These are phyloP conservation scores for Graphilbum fragrans DNA, from an alignment of 2,329 filamentous ascomycete genomes.

Conservation along the genomic window DNA sequence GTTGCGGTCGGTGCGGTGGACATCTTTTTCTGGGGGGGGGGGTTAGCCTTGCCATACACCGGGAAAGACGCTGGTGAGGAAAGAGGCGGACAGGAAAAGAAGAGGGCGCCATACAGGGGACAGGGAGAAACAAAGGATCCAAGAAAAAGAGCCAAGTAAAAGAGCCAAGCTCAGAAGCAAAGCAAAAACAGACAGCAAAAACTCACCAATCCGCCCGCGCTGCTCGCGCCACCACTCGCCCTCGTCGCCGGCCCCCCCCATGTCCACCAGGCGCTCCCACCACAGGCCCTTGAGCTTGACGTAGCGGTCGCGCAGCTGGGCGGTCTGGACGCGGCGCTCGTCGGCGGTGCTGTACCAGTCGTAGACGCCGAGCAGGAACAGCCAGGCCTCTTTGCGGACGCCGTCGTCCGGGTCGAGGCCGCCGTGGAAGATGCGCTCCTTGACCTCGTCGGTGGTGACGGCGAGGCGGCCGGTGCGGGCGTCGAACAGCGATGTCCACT, in stretches of 20 bases:
- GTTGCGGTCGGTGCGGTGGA: conserved; percentile 89
- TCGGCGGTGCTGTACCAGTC: conserved; percentile 85
- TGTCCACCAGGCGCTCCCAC: conserved; percentile 89
- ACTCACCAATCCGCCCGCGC: conserved; percentile 84
- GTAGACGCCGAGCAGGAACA: conserved; percentile 83
- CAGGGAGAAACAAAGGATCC: neutral
- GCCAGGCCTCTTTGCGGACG: conserved; percentile 91
- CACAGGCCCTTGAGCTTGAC: conserved; percentile 85
- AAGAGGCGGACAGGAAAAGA: neutral
- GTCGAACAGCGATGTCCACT: conserved; percentile 92
- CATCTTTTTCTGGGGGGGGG: conserved; percentile 71
- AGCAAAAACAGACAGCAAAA: conserved; percentile 27
- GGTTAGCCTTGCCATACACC: neutral
- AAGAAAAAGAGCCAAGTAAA: conserved; percentile 16
- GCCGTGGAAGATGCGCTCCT: conserved; percentile 94
- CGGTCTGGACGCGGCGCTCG: conserved; percentile 71
- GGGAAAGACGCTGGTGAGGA: neutral
- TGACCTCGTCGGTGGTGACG: conserved; percentile 81
- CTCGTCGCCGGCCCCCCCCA: conserved; percentile 66
- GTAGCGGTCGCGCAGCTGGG: conserved; percentile 84
- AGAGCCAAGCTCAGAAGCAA: too few species aligned
- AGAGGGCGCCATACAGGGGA: neutral
- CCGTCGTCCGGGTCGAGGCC: conserved; percentile 82
- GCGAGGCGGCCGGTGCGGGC: conserved; percentile 58
- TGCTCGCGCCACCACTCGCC: conserved; percentile 97